Evolutionary conservation across 345 rosid genomes (phyloP).

Genomic region (Eucalyptus sideroxylon): DNA sequence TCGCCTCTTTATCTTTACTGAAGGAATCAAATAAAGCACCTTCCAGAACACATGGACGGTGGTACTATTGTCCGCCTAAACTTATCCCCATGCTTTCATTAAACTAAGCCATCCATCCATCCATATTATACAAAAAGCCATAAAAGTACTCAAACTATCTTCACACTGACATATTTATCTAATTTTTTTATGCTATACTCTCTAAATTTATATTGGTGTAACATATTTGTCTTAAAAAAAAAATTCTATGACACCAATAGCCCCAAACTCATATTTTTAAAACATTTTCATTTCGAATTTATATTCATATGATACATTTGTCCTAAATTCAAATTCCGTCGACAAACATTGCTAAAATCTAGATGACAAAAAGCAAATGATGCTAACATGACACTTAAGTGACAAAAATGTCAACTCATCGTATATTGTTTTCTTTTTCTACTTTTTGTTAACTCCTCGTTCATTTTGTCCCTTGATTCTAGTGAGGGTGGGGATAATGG

Average conservation of each 20-base stretch:
- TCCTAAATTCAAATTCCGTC: rapidly evolving
- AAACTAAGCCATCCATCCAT: neutral
- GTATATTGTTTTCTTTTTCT: no score
- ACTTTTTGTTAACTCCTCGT: no score
- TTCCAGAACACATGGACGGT: neutral
- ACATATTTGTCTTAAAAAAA: no score
- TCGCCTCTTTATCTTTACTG: neutral
- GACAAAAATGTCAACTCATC: neutral
- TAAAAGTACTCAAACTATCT: neutral
- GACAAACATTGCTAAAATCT: neutral
- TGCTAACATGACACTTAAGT: neutral
- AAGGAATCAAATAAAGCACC: neutral
- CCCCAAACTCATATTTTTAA: neutral
- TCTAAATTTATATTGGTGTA: no score
- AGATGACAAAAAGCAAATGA: neutral
- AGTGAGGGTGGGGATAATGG: neutral
- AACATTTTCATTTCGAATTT: neutral
- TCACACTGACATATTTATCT: neutral
- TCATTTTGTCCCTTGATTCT: neutral
- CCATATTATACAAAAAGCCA: neutral
- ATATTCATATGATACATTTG: no score
- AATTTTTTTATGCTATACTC: no score
- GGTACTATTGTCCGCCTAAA: neutral
- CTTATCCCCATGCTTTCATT: neutral
- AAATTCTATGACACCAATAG: no score